Percentiles rank a stretch among this genome's conserved stretches.
phyloP scores from a whole-genome alignment of 2,329 filamentous ascomycete genomes.

The Taxawa tesnikishii region DNA sequence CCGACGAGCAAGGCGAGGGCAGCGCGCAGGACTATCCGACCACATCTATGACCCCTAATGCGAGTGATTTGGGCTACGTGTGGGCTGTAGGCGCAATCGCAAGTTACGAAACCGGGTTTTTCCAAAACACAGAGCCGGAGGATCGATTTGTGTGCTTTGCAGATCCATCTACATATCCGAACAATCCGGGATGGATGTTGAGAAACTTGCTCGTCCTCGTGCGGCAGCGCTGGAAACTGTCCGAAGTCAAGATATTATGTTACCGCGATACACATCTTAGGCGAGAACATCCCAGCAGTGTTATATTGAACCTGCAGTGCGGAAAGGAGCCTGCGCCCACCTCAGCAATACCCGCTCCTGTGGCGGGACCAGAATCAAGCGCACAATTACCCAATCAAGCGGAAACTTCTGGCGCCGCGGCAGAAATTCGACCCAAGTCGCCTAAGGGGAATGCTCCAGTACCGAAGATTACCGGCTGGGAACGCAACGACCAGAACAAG shows the following conservation, averaged over 20 bases:
- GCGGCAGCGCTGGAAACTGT: constrained; percentile 66
- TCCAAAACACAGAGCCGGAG: constrained; percentile 55
- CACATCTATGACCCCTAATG: constrained; percentile 38
- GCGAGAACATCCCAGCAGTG: constrained; percentile 68
- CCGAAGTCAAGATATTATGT: constrained; percentile 71
- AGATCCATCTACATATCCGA: constrained; percentile 81
- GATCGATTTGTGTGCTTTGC: constrained; percentile 79
- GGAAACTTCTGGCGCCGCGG: neutral
- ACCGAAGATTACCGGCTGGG: constrained; percentile 92
- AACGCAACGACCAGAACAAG: constrained; percentile 68
- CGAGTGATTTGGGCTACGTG: constrained; percentile 46
- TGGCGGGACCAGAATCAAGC: constrained; percentile 2
- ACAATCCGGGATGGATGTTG: constrained; percentile 84
- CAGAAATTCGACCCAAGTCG: constrained; percentile 5
- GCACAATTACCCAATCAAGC: neutral
- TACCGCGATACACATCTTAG: constrained; percentile 74
- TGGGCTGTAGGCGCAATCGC: constrained; percentile 72
- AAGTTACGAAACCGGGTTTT: constrained; percentile 78
- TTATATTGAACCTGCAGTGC: constrained; percentile 56
- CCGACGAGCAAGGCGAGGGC: constrained; percentile 16
- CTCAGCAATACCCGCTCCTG: constrained; percentile 14
- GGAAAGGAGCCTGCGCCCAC: constrained; percentile 12
- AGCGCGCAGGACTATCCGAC: constrained; percentile 24
- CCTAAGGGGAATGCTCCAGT: constrained; percentile 12
- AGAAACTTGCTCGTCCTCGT: constrained; percentile 80